A percentile compares a stretch with the other conserved stretches of the same genome.
Conservation (phyloP, 495 filamentous ascomycete species). For the Penicillium manginii region DNA sequence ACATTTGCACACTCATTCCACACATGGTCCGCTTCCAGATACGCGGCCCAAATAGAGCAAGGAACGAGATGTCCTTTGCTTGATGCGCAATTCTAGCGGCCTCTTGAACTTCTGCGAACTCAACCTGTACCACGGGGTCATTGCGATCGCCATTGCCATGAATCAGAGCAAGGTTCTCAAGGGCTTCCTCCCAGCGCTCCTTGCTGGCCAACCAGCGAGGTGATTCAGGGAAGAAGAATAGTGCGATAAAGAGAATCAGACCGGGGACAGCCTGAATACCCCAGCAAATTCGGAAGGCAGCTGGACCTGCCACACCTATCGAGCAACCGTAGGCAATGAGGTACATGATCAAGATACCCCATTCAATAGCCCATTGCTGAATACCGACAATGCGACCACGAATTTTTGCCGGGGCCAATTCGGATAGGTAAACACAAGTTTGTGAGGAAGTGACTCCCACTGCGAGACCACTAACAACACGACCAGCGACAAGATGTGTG, state of each 20-base stretch:
- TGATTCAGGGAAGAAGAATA: conserved; percentile 73
- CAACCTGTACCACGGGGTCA: conserved; percentile 70
- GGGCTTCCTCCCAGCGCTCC: conserved; percentile 68
- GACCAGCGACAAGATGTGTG: conserved; percentile 69
- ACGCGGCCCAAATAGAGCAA: conserved; percentile 57
- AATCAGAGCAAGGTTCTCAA: conserved; percentile 68
- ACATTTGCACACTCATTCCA: conserved; percentile 67
- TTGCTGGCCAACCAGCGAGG: conserved; percentile 75
- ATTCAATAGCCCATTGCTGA: conserved; percentile 78
- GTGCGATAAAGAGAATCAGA: conserved; percentile 62
- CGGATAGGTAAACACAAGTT: conserved; percentile 81
- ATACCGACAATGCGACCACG: conserved; percentile 72
- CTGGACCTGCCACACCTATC: conserved; percentile 46
- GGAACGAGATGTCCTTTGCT: conserved; percentile 61
- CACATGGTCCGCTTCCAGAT: conserved; percentile 76
- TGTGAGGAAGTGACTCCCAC: conserved; percentile 79
- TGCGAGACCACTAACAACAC: conserved; percentile 71
- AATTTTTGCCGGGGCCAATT: conserved; percentile 69
- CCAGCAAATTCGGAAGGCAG: conserved; percentile 74
- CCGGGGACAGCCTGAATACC: conserved; percentile 72
- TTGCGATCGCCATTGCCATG: conserved; percentile 66
- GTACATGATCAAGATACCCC: conserved; percentile 67
- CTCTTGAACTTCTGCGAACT: conserved; percentile 73
- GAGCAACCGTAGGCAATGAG: conserved; percentile 67
- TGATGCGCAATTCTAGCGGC: conserved; percentile 56